Conservation (phyloP, 2,329 filamentous ascomycete genomes). For the Mycosphaerella arachidis region DNA sequence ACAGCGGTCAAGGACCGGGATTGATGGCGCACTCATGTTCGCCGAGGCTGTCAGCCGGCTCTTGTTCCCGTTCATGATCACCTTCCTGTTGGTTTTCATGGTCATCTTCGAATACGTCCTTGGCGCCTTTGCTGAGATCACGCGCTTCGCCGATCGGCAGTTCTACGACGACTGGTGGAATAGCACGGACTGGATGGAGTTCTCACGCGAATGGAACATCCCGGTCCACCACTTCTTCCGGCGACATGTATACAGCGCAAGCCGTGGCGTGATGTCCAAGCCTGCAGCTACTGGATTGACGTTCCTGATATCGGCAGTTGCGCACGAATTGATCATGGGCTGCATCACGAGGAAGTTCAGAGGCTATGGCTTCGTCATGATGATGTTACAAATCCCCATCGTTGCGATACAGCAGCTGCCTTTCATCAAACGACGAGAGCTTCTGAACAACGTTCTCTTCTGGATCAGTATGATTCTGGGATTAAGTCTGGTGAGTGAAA, state of each 20-base stretch:
- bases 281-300: slow-evolving; percentile 79
- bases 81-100: slow-evolving; percentile 89
- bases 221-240: slow-evolving; percentile 94
- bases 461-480: slow-evolving; percentile 36
- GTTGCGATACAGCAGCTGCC: slow-evolving; percentile 82
- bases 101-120: slow-evolving; percentile 98
- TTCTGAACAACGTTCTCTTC: slow-evolving; percentile 58
- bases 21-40: slow-evolving; percentile 73
- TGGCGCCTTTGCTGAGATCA: slow-evolving; percentile 86
- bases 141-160: slow-evolving; percentile 79
- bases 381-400: slow-evolving; percentile 96
- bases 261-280: slow-evolving; percentile 65
- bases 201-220: slow-evolving; percentile 87
- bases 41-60: slow-evolving; percentile 86
- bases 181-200: slow-evolving; percentile 85
- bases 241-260: slow-evolving; percentile 86
- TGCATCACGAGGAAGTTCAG: slow-evolving; percentile 96
- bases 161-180: slow-evolving; percentile 81
- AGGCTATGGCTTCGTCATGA: slow-evolving; percentile 87
- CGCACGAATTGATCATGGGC: slow-evolving; percentile 93
- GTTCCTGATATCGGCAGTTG: slow-evolving; percentile 82
- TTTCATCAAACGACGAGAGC: slow-evolving; percentile 67
- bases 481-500: slow-evolving; percentile 31
- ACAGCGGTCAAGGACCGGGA: slow-evolving; percentile 43
- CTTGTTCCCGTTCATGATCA: slow-evolving; percentile 96